These are phyloP conservation scores for Ballota nigra DNA, from an alignment of 257 asterid genomes.

Conservation along the genomic window DNA sequence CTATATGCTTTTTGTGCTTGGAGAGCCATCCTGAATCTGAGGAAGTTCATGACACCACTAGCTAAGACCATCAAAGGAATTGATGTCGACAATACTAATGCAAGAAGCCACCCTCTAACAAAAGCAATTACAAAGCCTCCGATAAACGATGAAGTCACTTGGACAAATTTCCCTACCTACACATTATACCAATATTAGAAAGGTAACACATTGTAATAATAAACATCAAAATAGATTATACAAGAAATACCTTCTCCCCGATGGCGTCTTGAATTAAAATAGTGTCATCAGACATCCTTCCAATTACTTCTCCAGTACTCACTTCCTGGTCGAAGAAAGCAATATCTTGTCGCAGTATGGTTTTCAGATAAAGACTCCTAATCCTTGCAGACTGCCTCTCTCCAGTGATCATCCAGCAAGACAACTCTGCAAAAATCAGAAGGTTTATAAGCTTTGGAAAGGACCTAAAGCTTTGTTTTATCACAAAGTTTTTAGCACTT, in stretches of 20 bases:
- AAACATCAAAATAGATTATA: background rate
- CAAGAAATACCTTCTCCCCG: constrained; percentile 44
- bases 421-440: constrained; percentile 38
- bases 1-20: constrained; percentile 33
- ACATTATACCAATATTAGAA: background rate
- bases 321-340: constrained; percentile 54
- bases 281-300: constrained; percentile 44
- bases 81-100: constrained; percentile 35
- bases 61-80: constrained; percentile 28
- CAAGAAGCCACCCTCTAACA: constrained; percentile 45
- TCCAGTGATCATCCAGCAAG: constrained; percentile 61
- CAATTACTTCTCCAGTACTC: constrained; percentile 48
- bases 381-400: constrained; percentile 60
- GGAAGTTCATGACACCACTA: constrained; percentile 23
- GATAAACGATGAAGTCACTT: constrained; percentile 32
- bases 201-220: background rate
- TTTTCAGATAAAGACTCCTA: constrained; percentile 36
- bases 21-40: constrained; percentile 24
- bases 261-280: constrained; percentile 51
- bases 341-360: constrained; percentile 53
- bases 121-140: constrained; percentile 46
- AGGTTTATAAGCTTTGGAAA: background rate
- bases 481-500: constrained; percentile 16
- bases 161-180: constrained; percentile 44
- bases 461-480: background rate